Evolutionary conservation across 371 early-diverging fungal species (phyloP), one percentile per base, ranked within the genome.

Genomic region (Globomyces sp.): DNA sequence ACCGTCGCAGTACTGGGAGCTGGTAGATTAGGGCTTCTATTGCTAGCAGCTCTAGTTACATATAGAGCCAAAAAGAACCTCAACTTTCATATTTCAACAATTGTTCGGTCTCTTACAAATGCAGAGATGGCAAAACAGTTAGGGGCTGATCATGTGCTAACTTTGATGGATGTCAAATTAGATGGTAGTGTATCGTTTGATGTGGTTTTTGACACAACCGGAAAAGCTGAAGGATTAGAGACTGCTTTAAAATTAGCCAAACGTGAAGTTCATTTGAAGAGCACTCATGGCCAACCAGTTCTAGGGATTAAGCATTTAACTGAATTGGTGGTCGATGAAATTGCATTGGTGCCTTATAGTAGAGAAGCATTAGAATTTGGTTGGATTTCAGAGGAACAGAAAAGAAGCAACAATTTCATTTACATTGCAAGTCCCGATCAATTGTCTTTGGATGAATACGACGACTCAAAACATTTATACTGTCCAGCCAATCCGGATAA

Each of bases 271-370:
- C 69, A 68, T 66, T 41, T 68, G 10, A 68, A 68, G 40, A 53
- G 55, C 36, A 68, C 69, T 2, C 55, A 68, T 51, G 69, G 69
- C 11, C 69, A 68, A 39, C 58, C 68, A 49, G 46, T 68, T 43
- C 47, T 53, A 44, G 69, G 69, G 4, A 13, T 68, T 57, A 52
- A 11, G 4, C 69, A 65, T 41, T 51, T 41, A 41, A 68, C 69
- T 34, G 69, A 68, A 57, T 41, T 65, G 66, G 69, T 68, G 4
- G 69, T 68, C 9, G 68, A 41, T 52, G 69, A 68, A 68, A 48
- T 68, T 24, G 43, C 67, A 24, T 5, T 68, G 10, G 13, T 67
- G 4, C 68, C 68, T n/a, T 43, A 37, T 24, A 39, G 34, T 10
- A 2, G n/a, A 42, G 36, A 61, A 3, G 4, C 36, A 11, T 42